Base-by-base conservation (phyloP, 169 alveolate genomes). In the Toxoplasma gondii region DNA sequence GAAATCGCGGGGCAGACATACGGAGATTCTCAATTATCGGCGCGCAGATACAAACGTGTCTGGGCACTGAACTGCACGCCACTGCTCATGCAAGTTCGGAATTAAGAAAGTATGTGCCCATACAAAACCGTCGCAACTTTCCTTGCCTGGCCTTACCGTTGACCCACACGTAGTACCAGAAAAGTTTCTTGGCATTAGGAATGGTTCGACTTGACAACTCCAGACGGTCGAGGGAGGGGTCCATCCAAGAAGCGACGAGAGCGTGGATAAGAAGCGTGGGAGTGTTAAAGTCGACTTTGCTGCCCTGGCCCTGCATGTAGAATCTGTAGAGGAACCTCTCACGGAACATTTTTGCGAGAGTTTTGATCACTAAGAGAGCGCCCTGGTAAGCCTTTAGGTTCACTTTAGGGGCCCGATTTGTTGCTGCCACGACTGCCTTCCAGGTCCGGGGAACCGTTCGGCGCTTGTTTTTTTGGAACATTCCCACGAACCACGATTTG, bases 161-260 rank as follows among this genome's bases (percentile, higher is more conserved):
- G 38, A 83, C 81, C 38, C 88, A 86, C 0, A 84, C 54, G 78
- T 39, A 39, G 88, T 92, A 83, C 88, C 53, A 83, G 87, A 92
- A 83, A n/a, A 92, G 87, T 69, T 92, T 92, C 70, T 92, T 92
- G 58, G 94, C 94, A n/a, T 38, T 44, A 43, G 92, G 80, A 44
- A 92, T 82, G 49, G 27, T 36, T 5, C 92, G 94, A 38, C 88
- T 69, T n/a, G 36, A 44, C n/a, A 82, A 34, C 38, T 53, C 88
- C 27, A 92, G 86, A 27, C 88, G 70, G 16, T 38, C 69, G 29
- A 45, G 39, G 22, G 49, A 27, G 29, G 92, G 88, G 64, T 49
- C 78, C 84, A 86, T 86, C 94, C 94, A 92, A 4, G 24, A 78
- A 34, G 88, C 88, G 43, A 92, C 94, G 9, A 92, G 49, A 4